Evolutionary conservation across 176 grass and related monocot genomes (phyloP).

Genomic region (Avena atlantica): DNA sequence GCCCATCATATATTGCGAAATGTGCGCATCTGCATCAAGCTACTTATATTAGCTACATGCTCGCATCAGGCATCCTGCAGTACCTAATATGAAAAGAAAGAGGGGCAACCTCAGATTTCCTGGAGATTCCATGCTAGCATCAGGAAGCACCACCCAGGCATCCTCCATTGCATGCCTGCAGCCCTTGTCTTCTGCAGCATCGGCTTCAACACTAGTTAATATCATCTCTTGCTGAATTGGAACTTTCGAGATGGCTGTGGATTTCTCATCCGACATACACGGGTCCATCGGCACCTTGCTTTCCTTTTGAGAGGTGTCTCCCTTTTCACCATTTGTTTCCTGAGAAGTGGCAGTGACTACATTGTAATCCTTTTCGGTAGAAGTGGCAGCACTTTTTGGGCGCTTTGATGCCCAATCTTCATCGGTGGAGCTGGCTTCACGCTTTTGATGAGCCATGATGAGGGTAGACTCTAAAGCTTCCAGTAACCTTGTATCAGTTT

Average conservation of each 20-base stretch:
- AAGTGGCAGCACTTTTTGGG: constrained; percentile 36
- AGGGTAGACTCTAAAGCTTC: constrained; percentile 11
- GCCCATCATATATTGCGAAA: constrained; percentile 91
- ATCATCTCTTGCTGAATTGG: constrained; percentile 28
- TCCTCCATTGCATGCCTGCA: constrained; percentile 92
- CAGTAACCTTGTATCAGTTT: not conserved
- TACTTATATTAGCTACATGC: not conserved
- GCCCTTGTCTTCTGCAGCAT: constrained; percentile 84
- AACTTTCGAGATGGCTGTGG: constrained; percentile 31
- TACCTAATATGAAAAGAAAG: constrained; percentile 20
- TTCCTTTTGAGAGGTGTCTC: constrained; percentile 4
- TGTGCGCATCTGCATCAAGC: constrained; percentile 65
- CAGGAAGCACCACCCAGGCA: constrained; percentile 71
- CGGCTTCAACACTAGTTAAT: constrained; percentile 66
- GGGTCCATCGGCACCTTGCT: not conserved
- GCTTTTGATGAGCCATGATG: constrained; percentile 76
- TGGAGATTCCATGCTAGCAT: constrained; percentile 52
- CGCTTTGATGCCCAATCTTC: constrained; percentile 58
- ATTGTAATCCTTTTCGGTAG: constrained; percentile 16
- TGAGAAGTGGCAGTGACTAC: not conserved
- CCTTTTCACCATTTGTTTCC: constrained; percentile 39
- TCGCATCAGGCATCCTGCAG: not conserved
- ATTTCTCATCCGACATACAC: constrained; percentile 21
- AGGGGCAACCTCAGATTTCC: constrained; percentile 66
- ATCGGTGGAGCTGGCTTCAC: constrained; percentile 35